Percentiles rank a stretch among this genome's conserved stretches.
phyloP scores from a whole-genome alignment of 495 filamentous ascomycete genomes.

The Coniosporium apollinis region DNA sequence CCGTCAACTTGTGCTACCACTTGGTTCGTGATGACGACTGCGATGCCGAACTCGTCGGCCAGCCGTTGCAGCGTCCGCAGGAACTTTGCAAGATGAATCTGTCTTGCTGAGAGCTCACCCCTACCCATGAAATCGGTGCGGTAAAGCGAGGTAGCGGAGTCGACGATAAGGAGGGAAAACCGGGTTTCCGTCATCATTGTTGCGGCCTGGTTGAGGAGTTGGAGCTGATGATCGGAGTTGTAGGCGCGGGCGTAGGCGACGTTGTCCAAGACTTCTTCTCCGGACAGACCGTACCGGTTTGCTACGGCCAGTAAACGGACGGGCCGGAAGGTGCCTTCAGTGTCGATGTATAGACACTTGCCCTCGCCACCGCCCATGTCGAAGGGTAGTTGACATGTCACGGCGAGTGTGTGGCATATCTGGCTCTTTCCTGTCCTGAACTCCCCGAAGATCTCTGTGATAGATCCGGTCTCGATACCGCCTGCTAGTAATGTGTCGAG shows the following conservation, averaged over 20 bases:
- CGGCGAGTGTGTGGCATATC: slow-evolving; percentile 95
- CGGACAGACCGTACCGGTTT: slow-evolving; percentile 81
- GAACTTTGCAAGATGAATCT: slow-evolving; percentile 93
- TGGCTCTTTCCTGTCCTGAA: slow-evolving; percentile 97
- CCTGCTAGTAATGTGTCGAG: slow-evolving; percentile 89
- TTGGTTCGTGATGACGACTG: slow-evolving; percentile 96
- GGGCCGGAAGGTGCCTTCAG: slow-evolving; percentile 90
- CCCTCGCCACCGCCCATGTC: slow-evolving; percentile 98
- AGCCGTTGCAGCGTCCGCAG: slow-evolving; percentile 86
- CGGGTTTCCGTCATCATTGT: slow-evolving; percentile 99
- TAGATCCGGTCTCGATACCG: slow-evolving; percentile 89
- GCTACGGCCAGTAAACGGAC: slow-evolving; percentile 82
- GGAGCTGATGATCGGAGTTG: slow-evolving; percentile 94
- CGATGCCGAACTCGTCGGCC: slow-evolving; percentile 95
- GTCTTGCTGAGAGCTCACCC: slow-evolving; percentile 76
- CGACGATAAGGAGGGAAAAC: slow-evolving; percentile 88
- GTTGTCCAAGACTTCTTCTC: slow-evolving; percentile 95
- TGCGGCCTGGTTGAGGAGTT: slow-evolving; percentile 84
- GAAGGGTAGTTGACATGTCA: slow-evolving; percentile 92
- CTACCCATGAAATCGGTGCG: slow-evolving; percentile 90
- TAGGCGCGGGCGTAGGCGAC: slow-evolving; percentile 95
- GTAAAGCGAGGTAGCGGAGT: slow-evolving; percentile 87
- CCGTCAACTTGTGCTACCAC: slow-evolving; percentile 97
- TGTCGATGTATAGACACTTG: slow-evolving; percentile 98
- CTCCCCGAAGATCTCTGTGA: slow-evolving; percentile 98